phyloP scores from a whole-genome alignment of 1,284 basidiomycete species.

The Xerocomus amazonicus region DNA sequence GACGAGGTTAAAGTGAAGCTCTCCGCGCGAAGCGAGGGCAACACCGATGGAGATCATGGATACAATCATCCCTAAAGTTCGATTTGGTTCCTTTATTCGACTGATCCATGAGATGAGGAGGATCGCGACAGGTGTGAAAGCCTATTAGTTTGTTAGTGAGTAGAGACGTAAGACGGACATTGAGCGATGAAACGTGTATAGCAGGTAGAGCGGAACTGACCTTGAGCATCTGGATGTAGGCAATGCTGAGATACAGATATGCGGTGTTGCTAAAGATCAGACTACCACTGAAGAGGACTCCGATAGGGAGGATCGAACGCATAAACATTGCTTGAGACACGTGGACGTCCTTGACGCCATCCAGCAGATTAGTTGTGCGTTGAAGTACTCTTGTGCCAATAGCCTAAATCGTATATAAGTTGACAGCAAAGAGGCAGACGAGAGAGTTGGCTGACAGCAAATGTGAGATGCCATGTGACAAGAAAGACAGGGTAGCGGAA shows the following conservation, averaged over 20 bases:
- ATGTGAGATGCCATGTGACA: slow-evolving; percentile 83
- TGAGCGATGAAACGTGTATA: not conserved
- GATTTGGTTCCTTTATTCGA: slow-evolving; percentile 86
- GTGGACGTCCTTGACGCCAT: slow-evolving; percentile 84
- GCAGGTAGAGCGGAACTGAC: slow-evolving; percentile 35
- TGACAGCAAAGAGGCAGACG: not conserved
- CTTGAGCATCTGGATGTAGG: slow-evolving; percentile 99
- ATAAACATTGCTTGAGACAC: slow-evolving; percentile 83
- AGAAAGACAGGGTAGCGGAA: slow-evolving; percentile 88
- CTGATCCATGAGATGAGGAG: slow-evolving; percentile 91
- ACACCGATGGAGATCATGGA: slow-evolving; percentile 90
- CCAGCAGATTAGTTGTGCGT: slow-evolving; percentile 85
- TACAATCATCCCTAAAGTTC: slow-evolving; percentile 81
- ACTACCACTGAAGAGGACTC: slow-evolving; percentile 87
- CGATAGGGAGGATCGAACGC: slow-evolving; percentile 90
- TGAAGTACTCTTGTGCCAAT: slow-evolving; percentile 88
- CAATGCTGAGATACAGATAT: slow-evolving; percentile 87
- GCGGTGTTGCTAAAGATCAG: slow-evolving; percentile 94
- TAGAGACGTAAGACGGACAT: not conserved
- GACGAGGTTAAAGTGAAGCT: slow-evolving; percentile 79
- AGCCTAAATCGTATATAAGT: slow-evolving; percentile 44
- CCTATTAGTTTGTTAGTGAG: slow-evolving; percentile 44
- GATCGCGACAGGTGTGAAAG: slow-evolving; percentile 95
- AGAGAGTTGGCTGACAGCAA: slow-evolving; percentile 57
- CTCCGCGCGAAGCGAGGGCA: slow-evolving; percentile 84